Evolutionary conservation across 345 rosid genomes (phyloP).

Genomic region (Citrus hindsii): DNA sequence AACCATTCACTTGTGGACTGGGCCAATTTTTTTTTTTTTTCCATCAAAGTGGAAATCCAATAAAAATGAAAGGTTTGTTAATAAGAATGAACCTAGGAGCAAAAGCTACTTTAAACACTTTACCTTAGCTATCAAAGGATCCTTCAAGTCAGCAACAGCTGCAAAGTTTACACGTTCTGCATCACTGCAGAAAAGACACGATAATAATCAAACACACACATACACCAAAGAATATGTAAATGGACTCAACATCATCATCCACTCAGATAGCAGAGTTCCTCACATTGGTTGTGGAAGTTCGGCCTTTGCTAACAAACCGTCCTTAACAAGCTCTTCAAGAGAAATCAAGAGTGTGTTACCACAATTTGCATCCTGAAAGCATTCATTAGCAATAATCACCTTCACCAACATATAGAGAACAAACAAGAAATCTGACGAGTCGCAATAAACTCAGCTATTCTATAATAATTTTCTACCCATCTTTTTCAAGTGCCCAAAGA

Average conservation of each 20-base stretch:
- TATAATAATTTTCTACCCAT: not conserved
- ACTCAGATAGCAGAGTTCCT: slow-evolving; percentile 4
- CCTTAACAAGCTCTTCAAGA: slow-evolving; percentile 84
- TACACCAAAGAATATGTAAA: not conserved
- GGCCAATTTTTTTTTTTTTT: not conserved
- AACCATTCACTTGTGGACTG: too few species aligned
- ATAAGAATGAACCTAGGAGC: not conserved
- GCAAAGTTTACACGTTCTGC: slow-evolving; percentile 59
- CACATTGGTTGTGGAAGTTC: slow-evolving; percentile 84
- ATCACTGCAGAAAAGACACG: slow-evolving; percentile 38
- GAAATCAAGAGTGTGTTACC: slow-evolving; percentile 91
- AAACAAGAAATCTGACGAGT: not conserved
- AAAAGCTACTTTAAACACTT: not conserved
- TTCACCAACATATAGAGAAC: not conserved
- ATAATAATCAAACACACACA: not conserved
- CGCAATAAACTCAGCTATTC: not conserved
- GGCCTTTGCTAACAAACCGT: slow-evolving; percentile 58
- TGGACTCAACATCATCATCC: not conserved
- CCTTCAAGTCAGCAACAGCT: slow-evolving; percentile 54
- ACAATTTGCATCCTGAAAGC: slow-evolving; percentile 87
- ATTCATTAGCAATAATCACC: not conserved
- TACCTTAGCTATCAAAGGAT: slow-evolving; percentile 78
- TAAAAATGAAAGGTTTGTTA: not conserved
- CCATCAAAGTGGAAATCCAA: not conserved
- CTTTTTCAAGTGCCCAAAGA: not conserved